Conservation (phyloP, 495 filamentous ascomycete genomes). For the Usnea hakonensis region DNA sequence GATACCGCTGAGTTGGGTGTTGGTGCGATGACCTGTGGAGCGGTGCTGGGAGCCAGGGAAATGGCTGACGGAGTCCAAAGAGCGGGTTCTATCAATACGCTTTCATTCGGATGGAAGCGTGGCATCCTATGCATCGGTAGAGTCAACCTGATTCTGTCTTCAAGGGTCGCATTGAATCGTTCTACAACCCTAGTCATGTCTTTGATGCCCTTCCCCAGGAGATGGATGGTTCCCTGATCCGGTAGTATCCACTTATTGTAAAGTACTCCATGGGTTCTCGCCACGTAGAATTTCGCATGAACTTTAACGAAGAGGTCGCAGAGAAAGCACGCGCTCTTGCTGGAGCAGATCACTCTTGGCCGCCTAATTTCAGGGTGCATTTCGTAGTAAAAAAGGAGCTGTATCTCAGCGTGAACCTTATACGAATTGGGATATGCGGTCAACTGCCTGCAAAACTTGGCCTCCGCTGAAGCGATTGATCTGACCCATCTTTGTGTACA, state of each 20-base stretch:
- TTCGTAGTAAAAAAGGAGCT: slow-evolving; percentile 39
- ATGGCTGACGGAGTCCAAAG: neutral
- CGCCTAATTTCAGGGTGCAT: slow-evolving; percentile 14
- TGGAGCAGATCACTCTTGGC: slow-evolving; percentile 42
- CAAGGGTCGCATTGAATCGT: neutral
- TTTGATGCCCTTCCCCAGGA: neutral
- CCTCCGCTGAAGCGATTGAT: neutral
- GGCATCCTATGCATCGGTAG: neutral
- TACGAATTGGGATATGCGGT: neutral
- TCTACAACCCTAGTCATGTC: slow-evolving; percentile 1
- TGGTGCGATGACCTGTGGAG: neutral
- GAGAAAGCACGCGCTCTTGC: slow-evolving; percentile 45
- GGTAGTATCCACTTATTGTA: slow-evolving; percentile 23
- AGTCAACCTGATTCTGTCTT: neutral
- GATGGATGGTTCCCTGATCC: neutral
- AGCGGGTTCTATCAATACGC: neutral
- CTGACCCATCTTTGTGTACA: slow-evolving; percentile 22
- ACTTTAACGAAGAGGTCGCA: slow-evolving; percentile 38
- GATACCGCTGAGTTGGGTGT: slow-evolving; percentile 1
- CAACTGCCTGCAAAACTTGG: neutral
- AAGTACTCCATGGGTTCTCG: slow-evolving; percentile 35
- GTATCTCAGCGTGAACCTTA: slow-evolving; percentile 45
- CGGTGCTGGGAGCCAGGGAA: neutral
- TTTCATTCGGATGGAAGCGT: neutral
- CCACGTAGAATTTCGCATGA: slow-evolving; percentile 36